phyloP scores from a whole-genome alignment of 352 stramenopile genomes.

The Globisporangium heterothallicum region DNA sequence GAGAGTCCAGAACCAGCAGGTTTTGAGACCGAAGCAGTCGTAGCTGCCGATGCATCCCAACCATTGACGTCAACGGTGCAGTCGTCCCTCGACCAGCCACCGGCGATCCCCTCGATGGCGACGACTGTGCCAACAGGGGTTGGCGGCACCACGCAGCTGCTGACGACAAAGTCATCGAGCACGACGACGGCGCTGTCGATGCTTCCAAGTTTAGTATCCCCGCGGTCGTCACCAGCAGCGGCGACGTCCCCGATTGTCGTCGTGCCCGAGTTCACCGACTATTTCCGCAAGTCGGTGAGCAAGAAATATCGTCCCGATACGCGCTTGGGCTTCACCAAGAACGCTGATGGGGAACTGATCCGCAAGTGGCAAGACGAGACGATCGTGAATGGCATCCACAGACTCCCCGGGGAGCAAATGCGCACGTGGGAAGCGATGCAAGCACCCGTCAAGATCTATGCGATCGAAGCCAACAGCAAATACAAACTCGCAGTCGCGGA shows the following conservation, averaged over 20 bases:
- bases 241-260: constrained; percentile 8
- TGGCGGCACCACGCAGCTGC: constrained; percentile 1
- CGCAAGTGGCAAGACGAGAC: constrained; percentile 63
- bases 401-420: constrained; percentile 29
- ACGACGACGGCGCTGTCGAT: background rate
- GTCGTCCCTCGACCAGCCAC: too few relatives aligned
- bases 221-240: background rate
- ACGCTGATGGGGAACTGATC: constrained; percentile 43
- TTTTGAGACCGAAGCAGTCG: too few relatives aligned
- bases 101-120: too few relatives aligned
- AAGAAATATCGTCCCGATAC: constrained; percentile 37
- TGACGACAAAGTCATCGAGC: constrained; percentile 1
- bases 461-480: constrained; percentile 55
- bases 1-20: background rate
- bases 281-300: constrained; percentile 55
- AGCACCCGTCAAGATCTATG: constrained; percentile 50
- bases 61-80: too few relatives aligned
- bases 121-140: background rate
- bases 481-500: constrained; percentile 30
- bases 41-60: too few relatives aligned
- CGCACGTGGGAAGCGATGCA: constrained; percentile 65
- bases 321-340: constrained; percentile 54
- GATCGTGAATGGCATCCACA: constrained; percentile 32
- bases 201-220: background rate
- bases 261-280: constrained; percentile 71